phyloP scores from a whole-genome alignment of 1,284 basidiomycete genomes.

The Gymnopus androsaceus region DNA sequence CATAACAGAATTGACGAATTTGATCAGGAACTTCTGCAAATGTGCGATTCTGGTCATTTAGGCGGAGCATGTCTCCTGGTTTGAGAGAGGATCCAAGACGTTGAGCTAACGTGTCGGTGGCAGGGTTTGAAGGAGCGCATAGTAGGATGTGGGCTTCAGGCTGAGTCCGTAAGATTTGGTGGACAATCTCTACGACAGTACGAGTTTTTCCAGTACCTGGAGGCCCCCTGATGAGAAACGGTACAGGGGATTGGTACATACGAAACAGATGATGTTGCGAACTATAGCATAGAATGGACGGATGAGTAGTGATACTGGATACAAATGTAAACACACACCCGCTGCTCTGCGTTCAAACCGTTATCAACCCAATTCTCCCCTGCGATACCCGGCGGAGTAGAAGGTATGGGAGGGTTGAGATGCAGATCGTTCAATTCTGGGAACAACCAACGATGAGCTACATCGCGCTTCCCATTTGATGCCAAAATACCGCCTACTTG shows the following conservation, averaged over 20 bases:
- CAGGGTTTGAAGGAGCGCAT: constrained; percentile 49
- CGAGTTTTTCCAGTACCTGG: constrained; percentile 51
- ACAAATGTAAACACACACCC: constrained; percentile 27
- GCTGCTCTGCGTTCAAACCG: constrained; percentile 46
- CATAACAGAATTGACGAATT: constrained; percentile 42
- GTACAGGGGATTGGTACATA: constrained; percentile 42
- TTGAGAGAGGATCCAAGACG: constrained; percentile 37
- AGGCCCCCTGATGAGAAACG: constrained; percentile 47
- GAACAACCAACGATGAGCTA: constrained; percentile 44
- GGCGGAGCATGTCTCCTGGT: constrained; percentile 44
- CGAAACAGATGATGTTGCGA: constrained; percentile 42
- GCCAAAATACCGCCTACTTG: constrained; percentile 20
- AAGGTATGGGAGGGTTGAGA: constrained; percentile 21
- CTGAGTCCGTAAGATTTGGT: constrained; percentile 45
- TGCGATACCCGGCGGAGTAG: constrained; percentile 21
- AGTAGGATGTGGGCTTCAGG: constrained; percentile 45
- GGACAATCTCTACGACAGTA: too few relatives aligned
- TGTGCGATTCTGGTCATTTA: constrained; percentile 47
- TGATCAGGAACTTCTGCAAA: constrained; percentile 46
- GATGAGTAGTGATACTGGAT: background rate
- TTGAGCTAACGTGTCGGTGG: constrained; percentile 45
- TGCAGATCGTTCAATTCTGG: constrained; percentile 36
- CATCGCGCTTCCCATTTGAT: constrained; percentile 22
- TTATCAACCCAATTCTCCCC: constrained; percentile 40
- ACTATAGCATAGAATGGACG: constrained; percentile 23